Base-by-base conservation (phyloP, 2,329 filamentous ascomycete genomes). In the Penicillium sp. region DNA sequence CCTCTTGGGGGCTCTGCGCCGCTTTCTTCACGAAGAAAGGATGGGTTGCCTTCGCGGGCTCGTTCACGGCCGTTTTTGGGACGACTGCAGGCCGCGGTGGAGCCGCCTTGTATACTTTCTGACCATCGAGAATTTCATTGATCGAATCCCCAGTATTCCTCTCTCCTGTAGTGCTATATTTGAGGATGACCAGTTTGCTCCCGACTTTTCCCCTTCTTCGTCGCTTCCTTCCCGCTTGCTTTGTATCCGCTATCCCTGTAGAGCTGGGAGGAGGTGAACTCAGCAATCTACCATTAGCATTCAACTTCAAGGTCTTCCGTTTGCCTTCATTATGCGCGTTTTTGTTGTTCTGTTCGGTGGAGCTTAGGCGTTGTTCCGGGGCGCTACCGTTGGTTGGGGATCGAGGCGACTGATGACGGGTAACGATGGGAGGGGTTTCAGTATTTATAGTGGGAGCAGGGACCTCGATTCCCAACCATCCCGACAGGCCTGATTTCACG, bases 21-120 rank as follows among this genome's bases (percentile, higher is more conserved):
- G 74, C 20, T 57, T 83, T 87, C 5, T 79, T 81, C 13, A 78
- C 63, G 61, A 90, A 90, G 63, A 90, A 88, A 0, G 87, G 86
- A 68, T 90, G 84, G 0, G 81, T 79, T 1, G 73, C 58, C 59
- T 80, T 83, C 6, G 66, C 57, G 38, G 69, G 59, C 47, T 58
- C 45, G 12, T 60, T 59, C 41, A 28, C 44, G 8, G n/a, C 43
- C 20, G 13, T 39, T 28, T 44, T 59, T 53, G 40, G 46, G 20
- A 18, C 15, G 2, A 10, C 49, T 55, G 65, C 31, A 54, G 59
- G 51, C 49, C 55, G 42, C 35, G 55, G 39, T 47, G 55, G 61
- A 39, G 50, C 38, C 55, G 58, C 42, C 31, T 46, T 46, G 58
- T 60, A 53, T 52, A 67, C 66, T 40, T 64, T 64, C 38, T 58